These are phyloP conservation scores for Anthracocystis walkeri DNA, from an alignment of 1,284 basidiomycete genomes.

Conservation along the genomic window DNA sequence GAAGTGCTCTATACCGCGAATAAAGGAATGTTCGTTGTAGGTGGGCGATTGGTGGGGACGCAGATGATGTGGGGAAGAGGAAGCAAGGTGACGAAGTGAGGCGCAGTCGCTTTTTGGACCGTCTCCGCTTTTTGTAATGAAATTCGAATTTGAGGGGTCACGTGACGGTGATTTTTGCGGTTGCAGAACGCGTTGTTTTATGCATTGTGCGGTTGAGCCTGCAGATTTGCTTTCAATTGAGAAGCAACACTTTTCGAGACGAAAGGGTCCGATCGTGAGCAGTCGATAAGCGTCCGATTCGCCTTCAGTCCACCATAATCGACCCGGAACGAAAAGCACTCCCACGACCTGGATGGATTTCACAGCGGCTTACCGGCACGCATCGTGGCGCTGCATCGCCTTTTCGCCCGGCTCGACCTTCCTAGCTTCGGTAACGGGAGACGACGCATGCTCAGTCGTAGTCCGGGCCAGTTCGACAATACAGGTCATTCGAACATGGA, in stretches of 20 bases:
- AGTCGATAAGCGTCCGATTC: background rate
- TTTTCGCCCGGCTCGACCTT: conserved; percentile 67
- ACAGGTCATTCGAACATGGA: conserved; percentile 62
- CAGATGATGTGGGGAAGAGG: conserved; percentile 3
- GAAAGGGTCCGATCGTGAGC: background rate
- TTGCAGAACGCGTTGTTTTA: conserved; percentile 27
- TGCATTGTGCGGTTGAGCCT: conserved; percentile 14
- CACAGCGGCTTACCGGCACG: conserved; percentile 57
- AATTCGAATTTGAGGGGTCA: conserved; percentile 10
- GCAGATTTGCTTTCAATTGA: background rate
- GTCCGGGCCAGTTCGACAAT: conserved; percentile 60
- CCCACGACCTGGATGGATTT: conserved; percentile 55
- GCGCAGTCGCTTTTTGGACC: conserved; percentile 9
- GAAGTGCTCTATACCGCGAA: too few species aligned
- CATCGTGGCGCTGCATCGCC: conserved; percentile 51
- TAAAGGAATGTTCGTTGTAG: background rate
- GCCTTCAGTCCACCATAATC: background rate
- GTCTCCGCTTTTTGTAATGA: background rate
- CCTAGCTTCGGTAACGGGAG: conserved; percentile 55
- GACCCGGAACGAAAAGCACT: background rate
- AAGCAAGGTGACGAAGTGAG: conserved; percentile 7
- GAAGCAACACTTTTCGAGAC: conserved; percentile 9
- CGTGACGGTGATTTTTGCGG: conserved; percentile 11
- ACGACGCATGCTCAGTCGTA: conserved; percentile 34
- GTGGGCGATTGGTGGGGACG: background rate